A percentile compares a stretch with the other conserved stretches of the same genome.
These are phyloP conservation scores for Plasmodiophora brassicae DNA, from an alignment of 208 protist genomes.

Conservation along the genomic window DNA sequence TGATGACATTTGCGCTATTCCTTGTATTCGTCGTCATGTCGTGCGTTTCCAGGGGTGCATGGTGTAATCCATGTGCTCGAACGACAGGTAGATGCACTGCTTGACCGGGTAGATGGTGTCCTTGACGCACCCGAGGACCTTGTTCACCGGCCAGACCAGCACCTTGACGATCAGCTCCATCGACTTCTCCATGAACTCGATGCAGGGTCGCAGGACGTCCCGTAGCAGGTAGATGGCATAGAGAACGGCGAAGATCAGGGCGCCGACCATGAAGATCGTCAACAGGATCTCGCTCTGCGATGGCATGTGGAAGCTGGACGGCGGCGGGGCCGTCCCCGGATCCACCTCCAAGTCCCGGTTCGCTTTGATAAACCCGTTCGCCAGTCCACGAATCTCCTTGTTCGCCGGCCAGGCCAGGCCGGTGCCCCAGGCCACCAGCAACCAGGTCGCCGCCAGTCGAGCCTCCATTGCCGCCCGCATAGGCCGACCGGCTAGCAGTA, in stretches of 20 bases:
- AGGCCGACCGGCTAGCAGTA: no score
- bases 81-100: neutral
- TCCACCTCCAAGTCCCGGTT: no score
- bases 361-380: no score
- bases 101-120: conserved; percentile 18
- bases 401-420: no score
- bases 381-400: no score
- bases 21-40: neutral
- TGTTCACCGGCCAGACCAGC: neutral
- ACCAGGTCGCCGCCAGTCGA: no score
- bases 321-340: no score
- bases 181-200: neutral
- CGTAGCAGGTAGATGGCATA: neutral
- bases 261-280: neutral
- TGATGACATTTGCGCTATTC: no score
- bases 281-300: neutral
- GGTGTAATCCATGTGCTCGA: neutral
- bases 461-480: no score
- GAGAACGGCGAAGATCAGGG: neutral
- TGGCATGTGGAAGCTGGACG: no score
- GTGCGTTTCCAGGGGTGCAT: conserved; percentile 23
- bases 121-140: neutral
- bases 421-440: no score
- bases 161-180: neutral
- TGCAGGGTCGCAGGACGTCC: neutral